phyloP scores from a whole-genome alignment of 441 rosid genomes.

The Flueggea neowawraea region DNA sequence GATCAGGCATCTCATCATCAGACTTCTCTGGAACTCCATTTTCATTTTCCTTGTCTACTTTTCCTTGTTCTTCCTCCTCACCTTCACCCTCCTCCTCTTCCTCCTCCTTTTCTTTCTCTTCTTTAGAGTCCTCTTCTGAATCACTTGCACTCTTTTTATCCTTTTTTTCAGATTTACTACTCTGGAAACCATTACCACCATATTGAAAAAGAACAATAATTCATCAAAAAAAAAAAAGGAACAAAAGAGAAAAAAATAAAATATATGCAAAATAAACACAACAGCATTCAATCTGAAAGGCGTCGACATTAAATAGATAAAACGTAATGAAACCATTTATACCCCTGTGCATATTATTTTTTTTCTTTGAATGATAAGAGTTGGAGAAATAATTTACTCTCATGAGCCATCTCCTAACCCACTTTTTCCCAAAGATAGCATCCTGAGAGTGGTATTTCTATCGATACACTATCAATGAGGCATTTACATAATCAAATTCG shows the following conservation, averaged over 20 bases:
- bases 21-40: constrained; percentile 73
- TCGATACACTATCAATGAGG: background rate
- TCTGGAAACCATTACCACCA: constrained; percentile 33
- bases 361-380: no score
- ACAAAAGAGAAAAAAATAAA: background rate
- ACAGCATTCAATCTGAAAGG: background rate
- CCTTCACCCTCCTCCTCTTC: constrained; percentile 19
- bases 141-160: constrained; percentile 33
- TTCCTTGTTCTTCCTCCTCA: constrained; percentile 36
- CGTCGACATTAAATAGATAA: no score
- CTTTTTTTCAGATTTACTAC: constrained; percentile 51
- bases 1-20: constrained; percentile 57
- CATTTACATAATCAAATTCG: background rate
- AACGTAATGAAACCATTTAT: no score
- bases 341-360: no score
- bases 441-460: background rate
- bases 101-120: constrained; percentile 29
- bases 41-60: constrained; percentile 48
- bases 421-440: background rate
- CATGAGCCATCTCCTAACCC: background rate
- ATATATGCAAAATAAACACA: background rate
- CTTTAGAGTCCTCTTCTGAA: constrained; percentile 54
- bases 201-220: background rate
- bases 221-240: background rate
- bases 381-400: no score